Evolutionary conservation across 148 eudicot genomes (phyloP).

Genomic region (Talinum fruticosum): DNA sequence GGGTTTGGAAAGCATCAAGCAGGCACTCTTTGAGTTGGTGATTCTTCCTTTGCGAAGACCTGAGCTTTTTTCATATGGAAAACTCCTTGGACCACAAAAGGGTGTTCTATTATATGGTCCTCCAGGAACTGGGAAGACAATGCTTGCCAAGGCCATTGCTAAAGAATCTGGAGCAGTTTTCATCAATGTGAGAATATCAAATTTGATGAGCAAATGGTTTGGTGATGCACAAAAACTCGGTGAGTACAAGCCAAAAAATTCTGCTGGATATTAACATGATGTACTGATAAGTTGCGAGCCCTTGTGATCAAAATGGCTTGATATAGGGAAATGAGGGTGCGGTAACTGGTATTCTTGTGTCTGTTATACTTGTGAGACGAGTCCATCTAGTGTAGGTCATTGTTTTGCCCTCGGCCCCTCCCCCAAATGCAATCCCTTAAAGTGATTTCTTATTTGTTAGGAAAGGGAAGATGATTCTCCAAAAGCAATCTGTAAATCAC

Average conservation of each 20-base stretch:
- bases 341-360: no score
- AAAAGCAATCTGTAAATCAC: no score
- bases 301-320: no score
- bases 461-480: no score
- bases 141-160: slow-evolving; percentile 99
- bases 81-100: slow-evolving; percentile 87
- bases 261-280: not conserved
- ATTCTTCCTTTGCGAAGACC: slow-evolving; percentile 88
- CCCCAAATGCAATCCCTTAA: no score
- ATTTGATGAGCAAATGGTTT: slow-evolving; percentile 98
- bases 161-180: slow-evolving; percentile 98
- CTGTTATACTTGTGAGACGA: no score
- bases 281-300: no score
- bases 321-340: no score
- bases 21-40: slow-evolving; percentile 75
- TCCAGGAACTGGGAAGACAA: slow-evolving; percentile 97
- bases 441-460: no score
- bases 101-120: slow-evolving; percentile 94
- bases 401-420: no score
- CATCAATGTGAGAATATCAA: slow-evolving; percentile 83
- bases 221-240: slow-evolving; percentile 99
- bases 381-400: no score
- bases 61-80: slow-evolving; percentile 80
- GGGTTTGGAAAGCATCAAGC: slow-evolving; percentile 77
- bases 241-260: slow-evolving; percentile 30